These are phyloP conservation scores for Microbotryum saponariae DNA, from an alignment of 1,284 basidiomycete genomes.

Conservation along the genomic window DNA sequence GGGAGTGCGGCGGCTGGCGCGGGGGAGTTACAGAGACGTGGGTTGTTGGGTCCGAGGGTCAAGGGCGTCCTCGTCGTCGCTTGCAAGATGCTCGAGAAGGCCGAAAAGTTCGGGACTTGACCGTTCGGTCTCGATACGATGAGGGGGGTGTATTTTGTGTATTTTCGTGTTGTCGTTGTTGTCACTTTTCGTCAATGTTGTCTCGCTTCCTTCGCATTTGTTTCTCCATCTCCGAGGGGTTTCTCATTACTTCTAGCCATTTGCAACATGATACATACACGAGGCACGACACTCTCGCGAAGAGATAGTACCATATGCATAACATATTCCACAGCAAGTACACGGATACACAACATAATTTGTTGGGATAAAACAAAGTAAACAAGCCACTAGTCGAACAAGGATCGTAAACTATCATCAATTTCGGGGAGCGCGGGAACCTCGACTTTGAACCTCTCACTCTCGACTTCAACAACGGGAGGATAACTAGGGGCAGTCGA, in stretches of 20 bases:
- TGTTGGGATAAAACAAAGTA: neutral
- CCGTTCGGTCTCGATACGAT: neutral
- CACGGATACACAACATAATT: neutral
- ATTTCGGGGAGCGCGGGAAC: conserved; percentile 1
- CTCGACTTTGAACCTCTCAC: neutral
- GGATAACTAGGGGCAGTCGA: neutral
- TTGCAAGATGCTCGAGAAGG: conserved; percentile 34
- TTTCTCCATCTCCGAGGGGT: neutral
- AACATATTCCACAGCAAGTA: no score
- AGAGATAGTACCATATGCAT: no score
- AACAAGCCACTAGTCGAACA: neutral
- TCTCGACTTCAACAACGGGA: neutral
- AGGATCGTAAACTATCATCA: neutral
- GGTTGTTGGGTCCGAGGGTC: conserved; percentile 29
- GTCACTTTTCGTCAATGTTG: neutral
- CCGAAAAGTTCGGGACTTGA: conserved; percentile 20
- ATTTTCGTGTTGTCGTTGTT: neutral
- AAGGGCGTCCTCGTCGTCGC: conserved; percentile 34
- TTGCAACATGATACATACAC: neutral
- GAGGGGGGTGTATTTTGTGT: neutral
- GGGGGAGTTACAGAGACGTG: conserved; percentile 25
- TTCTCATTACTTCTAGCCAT: neutral
- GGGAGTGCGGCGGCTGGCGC: conserved; percentile 3
- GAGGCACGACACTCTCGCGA: conserved; percentile 45
- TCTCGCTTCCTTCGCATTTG: neutral